phyloP scores from a whole-genome alignment of 352 stramenopile genomes.

The Phytophthora pistaciae region DNA sequence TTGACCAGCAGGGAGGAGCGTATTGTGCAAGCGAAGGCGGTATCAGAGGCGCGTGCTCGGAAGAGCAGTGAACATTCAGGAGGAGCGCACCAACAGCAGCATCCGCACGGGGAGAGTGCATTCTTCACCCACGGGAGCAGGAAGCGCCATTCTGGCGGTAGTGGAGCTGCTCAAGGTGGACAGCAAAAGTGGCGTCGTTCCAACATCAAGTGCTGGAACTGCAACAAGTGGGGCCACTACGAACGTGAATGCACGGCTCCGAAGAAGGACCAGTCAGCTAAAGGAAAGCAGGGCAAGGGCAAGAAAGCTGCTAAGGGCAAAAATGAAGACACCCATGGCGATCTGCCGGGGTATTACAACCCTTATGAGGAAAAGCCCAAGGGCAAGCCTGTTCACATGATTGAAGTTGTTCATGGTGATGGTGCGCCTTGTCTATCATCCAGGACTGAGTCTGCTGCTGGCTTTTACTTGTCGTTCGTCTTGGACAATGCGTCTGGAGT shows the following conservation, averaged over 20 bases:
- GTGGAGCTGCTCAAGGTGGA: not conserved
- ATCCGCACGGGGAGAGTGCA: not conserved
- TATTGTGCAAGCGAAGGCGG: constrained; percentile 3
- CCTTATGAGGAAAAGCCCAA: not conserved
- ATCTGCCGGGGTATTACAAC: not conserved
- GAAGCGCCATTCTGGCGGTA: not conserved
- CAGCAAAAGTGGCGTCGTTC: not conserved
- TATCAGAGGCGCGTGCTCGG: not conserved
- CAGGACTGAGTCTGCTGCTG: not conserved
- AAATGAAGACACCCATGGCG: not conserved
- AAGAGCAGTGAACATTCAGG: not conserved
- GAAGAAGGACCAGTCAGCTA: not conserved
- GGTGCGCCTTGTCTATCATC: too few species aligned
- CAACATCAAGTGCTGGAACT: not conserved
- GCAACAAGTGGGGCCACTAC: not conserved
- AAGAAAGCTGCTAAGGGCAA: not conserved
- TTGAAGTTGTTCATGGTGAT: not conserved
- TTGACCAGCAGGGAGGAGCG: constrained; percentile 12
- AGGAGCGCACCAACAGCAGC: not conserved
- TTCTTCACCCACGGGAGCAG: not conserved
- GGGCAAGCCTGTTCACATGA: not conserved
- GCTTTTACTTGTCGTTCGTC: not conserved
- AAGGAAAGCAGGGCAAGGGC: not conserved
- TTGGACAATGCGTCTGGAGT: not conserved
- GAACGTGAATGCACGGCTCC: not conserved